Percentiles rank a stretch among this genome's conserved stretches.
phyloP scores from a whole-genome alignment of 768 basidiomycete species.

The Clavulina sp. region DNA sequence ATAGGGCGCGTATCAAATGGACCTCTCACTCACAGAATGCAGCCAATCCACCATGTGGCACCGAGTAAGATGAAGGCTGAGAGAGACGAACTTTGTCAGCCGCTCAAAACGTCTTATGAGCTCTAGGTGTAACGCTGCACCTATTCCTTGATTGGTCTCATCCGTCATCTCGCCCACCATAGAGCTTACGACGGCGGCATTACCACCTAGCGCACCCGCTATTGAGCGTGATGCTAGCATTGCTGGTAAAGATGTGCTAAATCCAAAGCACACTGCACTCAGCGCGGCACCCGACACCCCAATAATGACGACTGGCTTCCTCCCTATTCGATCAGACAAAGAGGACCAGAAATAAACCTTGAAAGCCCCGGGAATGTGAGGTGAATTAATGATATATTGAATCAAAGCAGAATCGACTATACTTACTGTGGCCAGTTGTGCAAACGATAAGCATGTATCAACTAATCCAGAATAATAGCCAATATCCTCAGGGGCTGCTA shows the following conservation, averaged over 20 bases:
- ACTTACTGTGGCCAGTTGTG: conserved; percentile 6
- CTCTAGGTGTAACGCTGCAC: background rate
- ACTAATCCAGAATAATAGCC: conserved; percentile 9
- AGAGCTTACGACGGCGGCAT: conserved; percentile 7
- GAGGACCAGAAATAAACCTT: background rate
- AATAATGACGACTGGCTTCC: conserved; percentile 9
- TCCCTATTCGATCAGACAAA: conserved; percentile 6
- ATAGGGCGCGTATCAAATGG: too few species aligned
- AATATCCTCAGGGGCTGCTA: conserved; percentile 8
- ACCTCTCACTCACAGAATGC: conserved; percentile 5
- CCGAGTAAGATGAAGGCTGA: conserved; percentile 8
- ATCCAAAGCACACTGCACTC: conserved; percentile 6
- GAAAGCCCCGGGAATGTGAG: too few species aligned
- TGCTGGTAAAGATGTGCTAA: conserved; percentile 1
- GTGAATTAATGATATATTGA: background rate
- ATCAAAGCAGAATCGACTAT: background rate
- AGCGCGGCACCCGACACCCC: conserved; percentile 7
- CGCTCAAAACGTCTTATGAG: too few species aligned
- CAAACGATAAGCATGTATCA: conserved; percentile 3
- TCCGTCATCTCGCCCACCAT: conserved; percentile 11
- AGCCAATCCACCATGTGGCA: conserved; percentile 6
- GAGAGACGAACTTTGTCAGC: too few species aligned
- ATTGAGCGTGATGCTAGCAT: conserved; percentile 1
- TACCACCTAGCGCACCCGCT: conserved; percentile 7
- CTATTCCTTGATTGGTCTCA: conserved; percentile 8